Conservation (phyloP, 2,329 filamentous ascomycete genomes). For the Microcyclospora tardicrescens region DNA sequence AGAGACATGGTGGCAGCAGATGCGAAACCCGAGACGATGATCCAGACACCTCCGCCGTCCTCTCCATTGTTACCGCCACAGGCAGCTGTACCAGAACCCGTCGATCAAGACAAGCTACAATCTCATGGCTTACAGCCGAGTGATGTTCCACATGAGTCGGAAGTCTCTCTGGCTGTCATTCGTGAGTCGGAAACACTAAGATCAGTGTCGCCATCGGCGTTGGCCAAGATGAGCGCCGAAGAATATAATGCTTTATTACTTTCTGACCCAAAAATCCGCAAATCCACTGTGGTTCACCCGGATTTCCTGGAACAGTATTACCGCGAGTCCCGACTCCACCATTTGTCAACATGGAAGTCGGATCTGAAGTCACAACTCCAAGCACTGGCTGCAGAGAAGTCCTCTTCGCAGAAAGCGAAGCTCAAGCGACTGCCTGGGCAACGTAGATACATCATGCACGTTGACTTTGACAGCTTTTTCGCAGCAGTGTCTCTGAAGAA, state of each 20-base stretch:
- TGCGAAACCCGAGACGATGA: background rate
- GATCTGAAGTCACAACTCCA: constrained; percentile 85
- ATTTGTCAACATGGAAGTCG: constrained; percentile 92
- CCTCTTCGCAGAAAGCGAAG: constrained; percentile 35
- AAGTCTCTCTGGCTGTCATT: constrained; percentile 20
- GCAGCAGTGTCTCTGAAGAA: constrained; percentile 79
- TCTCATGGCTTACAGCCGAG: constrained; percentile 16
- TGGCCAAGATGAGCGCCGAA: constrained; percentile 59
- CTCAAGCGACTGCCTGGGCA: constrained; percentile 47
- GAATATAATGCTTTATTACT: constrained; percentile 82
- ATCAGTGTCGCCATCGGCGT: constrained; percentile 19
- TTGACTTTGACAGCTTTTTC: constrained; percentile 98
- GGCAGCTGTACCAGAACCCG: background rate
- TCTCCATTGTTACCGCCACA: constrained; percentile 2
- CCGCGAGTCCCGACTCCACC: constrained; percentile 84
- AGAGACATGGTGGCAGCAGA: constrained; percentile 1
- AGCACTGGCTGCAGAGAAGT: constrained; percentile 59
- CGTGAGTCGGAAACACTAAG: constrained; percentile 18
- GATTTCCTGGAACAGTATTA: constrained; percentile 92
- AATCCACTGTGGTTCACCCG: constrained; percentile 83
- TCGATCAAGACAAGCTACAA: constrained; percentile 5
- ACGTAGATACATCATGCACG: constrained; percentile 77
- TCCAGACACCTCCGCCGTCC: constrained; percentile 11
- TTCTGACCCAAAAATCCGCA: constrained; percentile 70
- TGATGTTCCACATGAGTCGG: constrained; percentile 11